Evolutionary conservation across 148 eudicot genomes (phyloP).

Genomic region (Rhododendron mucronatum): DNA sequence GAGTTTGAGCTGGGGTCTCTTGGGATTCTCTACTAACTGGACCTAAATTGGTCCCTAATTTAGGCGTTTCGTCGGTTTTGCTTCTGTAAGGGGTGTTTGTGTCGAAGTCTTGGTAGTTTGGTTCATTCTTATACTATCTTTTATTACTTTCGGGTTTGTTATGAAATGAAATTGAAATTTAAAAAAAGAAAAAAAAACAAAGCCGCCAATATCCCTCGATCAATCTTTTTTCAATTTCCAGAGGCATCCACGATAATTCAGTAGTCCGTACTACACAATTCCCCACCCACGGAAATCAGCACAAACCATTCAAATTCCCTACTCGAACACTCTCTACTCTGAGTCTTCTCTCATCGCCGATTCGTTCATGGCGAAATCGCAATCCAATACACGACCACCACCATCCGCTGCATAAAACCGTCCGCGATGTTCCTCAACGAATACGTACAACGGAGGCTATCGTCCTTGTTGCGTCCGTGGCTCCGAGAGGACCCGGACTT

Average conservation of each 20-base stretch:
- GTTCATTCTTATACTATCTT: too few species aligned
- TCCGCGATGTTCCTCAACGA: slow-evolving; percentile 42
- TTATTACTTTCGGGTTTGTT: too few species aligned
- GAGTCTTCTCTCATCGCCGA: background rate
- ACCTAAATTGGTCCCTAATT: too few species aligned
- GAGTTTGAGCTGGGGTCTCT: too few species aligned
- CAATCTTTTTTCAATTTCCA: background rate
- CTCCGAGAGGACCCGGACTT: slow-evolving; percentile 49
- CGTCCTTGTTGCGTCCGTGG: slow-evolving; percentile 63
- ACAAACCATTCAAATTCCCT: background rate
- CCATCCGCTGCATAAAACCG: background rate
- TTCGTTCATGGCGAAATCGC: background rate
- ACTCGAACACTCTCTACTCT: background rate
- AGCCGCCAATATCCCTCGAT: too few species aligned
- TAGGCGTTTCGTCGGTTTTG: too few species aligned
- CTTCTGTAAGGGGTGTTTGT: too few species aligned
- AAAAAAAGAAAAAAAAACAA: too few species aligned
- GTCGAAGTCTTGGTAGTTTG: too few species aligned
- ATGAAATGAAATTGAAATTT: too few species aligned
- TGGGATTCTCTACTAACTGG: too few species aligned
- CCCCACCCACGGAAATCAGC: background rate
- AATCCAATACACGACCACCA: background rate
- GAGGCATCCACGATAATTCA: background rate
- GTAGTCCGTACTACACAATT: too few species aligned
- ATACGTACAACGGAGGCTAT: slow-evolving; percentile 41